Base-by-base conservation (phyloP, 176 grass and related monocot genomes). In the Otatea glauca region DNA sequence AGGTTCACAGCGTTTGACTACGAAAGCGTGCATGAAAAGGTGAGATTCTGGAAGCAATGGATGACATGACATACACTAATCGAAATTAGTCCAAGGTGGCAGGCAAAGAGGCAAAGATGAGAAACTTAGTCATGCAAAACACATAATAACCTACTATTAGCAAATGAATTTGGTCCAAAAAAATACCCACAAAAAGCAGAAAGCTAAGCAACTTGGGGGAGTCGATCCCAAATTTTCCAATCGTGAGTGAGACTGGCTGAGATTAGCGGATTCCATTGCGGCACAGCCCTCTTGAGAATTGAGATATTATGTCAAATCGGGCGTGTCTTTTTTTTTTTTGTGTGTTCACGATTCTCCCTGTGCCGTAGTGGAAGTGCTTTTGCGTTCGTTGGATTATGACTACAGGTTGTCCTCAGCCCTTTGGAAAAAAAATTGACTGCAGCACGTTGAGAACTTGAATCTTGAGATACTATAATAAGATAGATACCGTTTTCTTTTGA, bases 1-100 rank as follows among this genome's bases (percentile, higher is more conserved):
- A 56, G 75, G 81, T 29, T 89, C 87, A 23, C 81, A 67, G 16
- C 70, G 51, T 69, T 81, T 85, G 87, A 85, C 82, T 35, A 15
- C 9, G 17, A 37, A 76, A 72, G 29, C 0, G 60, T 38, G 14
- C 67, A 15, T 6, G 39, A 58, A 63, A 75, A 81, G 70, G 10
- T 45, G 38, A 4, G 8, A 29, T 23, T 66, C 48, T 71, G 44
- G 75, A 74, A 49, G 59, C 48, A 79, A 54, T 24, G 45, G 64
- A 34, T 76, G 29, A 18, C 62, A 44, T 17, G 23, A 10, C 62
- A 44, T 17, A 23, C 7, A 58, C n/a, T 49, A 24, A 61, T 64
- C 7, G 16, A 85, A 61, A 42, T 49, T 81, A 75, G 12, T 20
- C 51, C 12, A 9, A 70, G 53, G 64, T 81, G 77, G 63, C 51